Evolutionary conservation across 257 asterid species (phyloP).

Genomic region (Ocimum tenuiflorum): DNA sequence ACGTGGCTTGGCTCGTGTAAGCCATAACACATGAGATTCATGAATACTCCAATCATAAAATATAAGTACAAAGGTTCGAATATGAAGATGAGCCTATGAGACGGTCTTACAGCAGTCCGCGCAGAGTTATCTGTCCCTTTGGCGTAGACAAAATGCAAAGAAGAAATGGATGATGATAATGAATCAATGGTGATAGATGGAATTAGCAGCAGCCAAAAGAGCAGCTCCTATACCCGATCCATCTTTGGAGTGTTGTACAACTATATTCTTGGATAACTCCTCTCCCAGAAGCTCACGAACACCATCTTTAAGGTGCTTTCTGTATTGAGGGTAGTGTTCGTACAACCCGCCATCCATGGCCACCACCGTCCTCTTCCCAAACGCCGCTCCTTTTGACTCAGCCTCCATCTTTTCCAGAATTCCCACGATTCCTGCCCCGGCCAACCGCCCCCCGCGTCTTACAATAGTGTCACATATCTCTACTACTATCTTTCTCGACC

Average conservation of each 20-base stretch:
- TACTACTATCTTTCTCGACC: constrained; percentile 38
- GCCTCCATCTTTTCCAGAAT: constrained; percentile 69
- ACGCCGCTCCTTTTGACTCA: constrained; percentile 43
- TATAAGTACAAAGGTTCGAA: too few species aligned
- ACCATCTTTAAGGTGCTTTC: constrained; percentile 52
- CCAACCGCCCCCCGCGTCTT: constrained; percentile 69
- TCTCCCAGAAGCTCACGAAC: constrained; percentile 56
- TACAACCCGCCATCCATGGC: constrained; percentile 87
- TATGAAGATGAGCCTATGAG: too few species aligned
- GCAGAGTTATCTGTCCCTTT: too few species aligned
- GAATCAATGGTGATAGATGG: constrained; percentile 42
- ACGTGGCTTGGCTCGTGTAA: too few species aligned
- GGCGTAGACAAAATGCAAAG: too few species aligned
- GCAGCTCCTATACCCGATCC: constrained; percentile 86
- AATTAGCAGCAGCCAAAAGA: constrained; percentile 76
- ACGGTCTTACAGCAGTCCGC: too few species aligned
- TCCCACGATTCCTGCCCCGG: constrained; percentile 77
- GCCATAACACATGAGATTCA: too few species aligned
- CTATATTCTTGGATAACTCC: constrained; percentile 41
- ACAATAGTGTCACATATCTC: constrained; percentile 58
- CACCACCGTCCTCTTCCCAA: constrained; percentile 69
- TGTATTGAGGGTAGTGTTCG: constrained; percentile 66
- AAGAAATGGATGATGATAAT: background rate
- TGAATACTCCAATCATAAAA: too few species aligned
- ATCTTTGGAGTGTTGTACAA: constrained; percentile 68